A percentile compares a stretch with the other conserved stretches of the same genome.
phyloP scores from a whole-genome alignment of 768 basidiomycete genomes.

The Pleurotus pulmonarius region DNA sequence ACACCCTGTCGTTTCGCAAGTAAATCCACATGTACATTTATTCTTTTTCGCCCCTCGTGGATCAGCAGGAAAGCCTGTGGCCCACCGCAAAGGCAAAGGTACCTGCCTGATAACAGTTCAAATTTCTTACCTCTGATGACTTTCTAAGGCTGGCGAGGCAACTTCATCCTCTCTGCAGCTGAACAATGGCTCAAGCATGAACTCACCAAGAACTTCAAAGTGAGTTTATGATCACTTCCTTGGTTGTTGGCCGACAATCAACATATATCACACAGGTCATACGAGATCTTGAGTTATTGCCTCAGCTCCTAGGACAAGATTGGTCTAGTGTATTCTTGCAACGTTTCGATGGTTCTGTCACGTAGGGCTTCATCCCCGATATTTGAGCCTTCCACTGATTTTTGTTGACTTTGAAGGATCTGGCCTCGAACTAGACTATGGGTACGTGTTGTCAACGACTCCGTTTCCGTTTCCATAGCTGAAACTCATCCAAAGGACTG shows the following conservation, averaged over 20 bases:
- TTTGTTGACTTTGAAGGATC: slow-evolving; percentile 43
- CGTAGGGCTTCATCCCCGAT: slow-evolving; percentile 47
- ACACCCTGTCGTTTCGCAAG: slow-evolving; percentile 91
- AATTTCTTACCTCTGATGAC: background rate
- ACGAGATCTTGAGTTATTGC: slow-evolving; percentile 91
- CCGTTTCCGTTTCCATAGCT: slow-evolving; percentile 6
- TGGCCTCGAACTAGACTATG: slow-evolving; percentile 80
- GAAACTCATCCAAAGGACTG: slow-evolving; percentile 57
- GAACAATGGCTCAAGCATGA: slow-evolving; percentile 97
- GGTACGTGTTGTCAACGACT: slow-evolving; percentile 33
- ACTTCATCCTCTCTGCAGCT: slow-evolving; percentile 86
- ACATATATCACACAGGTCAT: slow-evolving; percentile 51
- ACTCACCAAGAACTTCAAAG: slow-evolving; percentile 95
- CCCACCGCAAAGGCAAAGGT: slow-evolving; percentile 92
- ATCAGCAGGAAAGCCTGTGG: slow-evolving; percentile 89
- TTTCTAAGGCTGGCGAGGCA: slow-evolving; percentile 83
- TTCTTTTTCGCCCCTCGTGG: slow-evolving; percentile 94
- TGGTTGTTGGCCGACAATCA: slow-evolving; percentile 6
- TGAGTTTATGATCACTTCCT: slow-evolving; percentile 12
- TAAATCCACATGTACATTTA: slow-evolving; percentile 87
- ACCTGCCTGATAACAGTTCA: background rate
- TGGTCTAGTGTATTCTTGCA: slow-evolving; percentile 98
- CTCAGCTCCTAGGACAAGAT: slow-evolving; percentile 88
- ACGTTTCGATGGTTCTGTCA: slow-evolving; percentile 84
- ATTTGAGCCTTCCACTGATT: slow-evolving; percentile 21